These are phyloP conservation scores for Dactylellina sp. DNA, from an alignment of 2,329 filamentous ascomycete species.

Conservation along the genomic window DNA sequence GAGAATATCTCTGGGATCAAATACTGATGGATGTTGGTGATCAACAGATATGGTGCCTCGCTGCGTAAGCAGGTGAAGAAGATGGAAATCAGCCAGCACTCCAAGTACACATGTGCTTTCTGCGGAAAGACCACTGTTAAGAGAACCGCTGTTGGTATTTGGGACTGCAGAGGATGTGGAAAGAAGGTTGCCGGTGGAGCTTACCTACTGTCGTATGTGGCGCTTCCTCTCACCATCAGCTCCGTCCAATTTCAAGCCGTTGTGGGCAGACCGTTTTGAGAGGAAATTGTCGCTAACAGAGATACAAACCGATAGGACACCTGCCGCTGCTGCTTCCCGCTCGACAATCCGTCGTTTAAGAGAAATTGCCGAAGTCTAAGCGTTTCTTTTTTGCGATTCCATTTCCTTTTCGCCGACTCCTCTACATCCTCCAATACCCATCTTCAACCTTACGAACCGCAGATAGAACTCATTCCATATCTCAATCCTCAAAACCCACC, in stretches of 20 bases:
- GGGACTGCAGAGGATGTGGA: constrained; percentile 94
- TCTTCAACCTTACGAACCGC: constrained; percentile 44
- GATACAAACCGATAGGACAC: constrained; percentile 72
- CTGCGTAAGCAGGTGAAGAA: constrained; percentile 99
- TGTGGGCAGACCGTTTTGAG: neutral
- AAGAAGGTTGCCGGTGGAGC: constrained; percentile 94
- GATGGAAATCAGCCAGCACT: constrained; percentile 99
- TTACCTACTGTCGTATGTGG: constrained; percentile 93
- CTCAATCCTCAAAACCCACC: constrained; percentile 9
- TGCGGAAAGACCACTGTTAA: constrained; percentile 96
- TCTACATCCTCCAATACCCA: constrained; percentile 46
- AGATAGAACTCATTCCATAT: constrained; percentile 46
- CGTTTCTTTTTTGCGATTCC: constrained; percentile 29
- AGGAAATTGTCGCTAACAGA: neutral
- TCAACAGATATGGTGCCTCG: constrained; percentile 90
- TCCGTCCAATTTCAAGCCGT: neutral
- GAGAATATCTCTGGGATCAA: constrained; percentile 17
- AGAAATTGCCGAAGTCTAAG: constrained; percentile 95
- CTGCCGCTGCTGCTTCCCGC: constrained; percentile 91
- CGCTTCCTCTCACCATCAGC: constrained; percentile 22
- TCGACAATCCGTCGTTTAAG: constrained; percentile 97
- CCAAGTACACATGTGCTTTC: constrained; percentile 97
- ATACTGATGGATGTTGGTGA: constrained; percentile 48
- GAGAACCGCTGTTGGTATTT: constrained; percentile 92
- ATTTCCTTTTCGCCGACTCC: constrained; percentile 36